Base-by-base conservation (phyloP, 1,284 basidiomycete genomes). In the Boletus chippewaensis region DNA sequence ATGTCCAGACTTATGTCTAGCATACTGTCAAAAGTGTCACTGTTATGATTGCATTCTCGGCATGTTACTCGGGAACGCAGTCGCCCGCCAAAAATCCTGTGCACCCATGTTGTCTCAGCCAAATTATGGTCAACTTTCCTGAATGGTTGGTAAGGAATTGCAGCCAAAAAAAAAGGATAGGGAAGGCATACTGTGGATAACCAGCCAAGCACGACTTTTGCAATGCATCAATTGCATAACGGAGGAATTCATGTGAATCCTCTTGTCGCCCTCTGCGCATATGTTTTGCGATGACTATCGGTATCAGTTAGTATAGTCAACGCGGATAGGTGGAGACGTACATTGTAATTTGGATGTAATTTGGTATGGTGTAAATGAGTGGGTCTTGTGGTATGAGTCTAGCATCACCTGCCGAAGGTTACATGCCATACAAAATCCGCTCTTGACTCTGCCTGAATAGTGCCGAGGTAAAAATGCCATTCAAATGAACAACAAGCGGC, bases 181-280 rank as follows among this genome's bases (percentile, higher is more conserved):
- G 47, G 41, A 45, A 56, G 47, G 75, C 81, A 60, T 65, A 91
- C 87, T 83, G 80, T 51, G 86, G 74, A 47, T 80, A 70, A 20
- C 84, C 87, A 40, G 80, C 78, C 48, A 95, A 73, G 65, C 88
- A 91, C 9, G 87, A 83, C 62, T 86, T 90, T 69, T 97, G 95
- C 49, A 97, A 70, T 24, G 87, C 87, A 62, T 99, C 96, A 34
- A 98, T 84, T 22, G 90, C 84, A 69, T 97, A 96, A 28, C 96
- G 85, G 47, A 99, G 80, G 64, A 99, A 99, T 70, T 99, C 96
- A 69, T 99, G 96, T 4, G 95, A 87, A 68, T 99, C 96, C 68
- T 99, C 96, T 70, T 99, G 96, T 56, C 93, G 75, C n/a, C 91
- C 92, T 66, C 75, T 80, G 45, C 86, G 82, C 77, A 99, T 84